Evolutionary conservation across 2,329 filamentous ascomycete genomes (phyloP), one percentile per base, ranked within the genome.

Genomic region (Furcasterigmium furcatum): DNA sequence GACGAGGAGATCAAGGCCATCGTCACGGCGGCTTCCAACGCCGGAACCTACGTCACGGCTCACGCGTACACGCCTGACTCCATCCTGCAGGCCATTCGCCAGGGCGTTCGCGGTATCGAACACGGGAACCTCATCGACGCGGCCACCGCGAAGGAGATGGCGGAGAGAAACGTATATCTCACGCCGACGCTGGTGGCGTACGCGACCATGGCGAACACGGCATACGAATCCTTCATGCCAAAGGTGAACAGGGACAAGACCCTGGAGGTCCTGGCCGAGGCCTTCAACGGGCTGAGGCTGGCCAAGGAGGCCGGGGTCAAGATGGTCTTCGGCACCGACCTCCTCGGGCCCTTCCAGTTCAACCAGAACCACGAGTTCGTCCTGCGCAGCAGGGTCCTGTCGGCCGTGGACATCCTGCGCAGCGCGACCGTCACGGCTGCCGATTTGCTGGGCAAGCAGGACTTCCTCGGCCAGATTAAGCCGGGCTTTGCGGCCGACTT

Each of bases 111-210:
- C n/a, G n/a, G n/a, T n/a, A n/a, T n/a, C n/a, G n/a, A n/a, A n/a
- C n/a, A n/a, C n/a, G n/a, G n/a, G n/a, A n/a, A n/a, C n/a, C n/a
- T n/a, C n/a, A n/a, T n/a, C n/a, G n/a, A n/a, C n/a, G n/a, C n/a
- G n/a, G n/a, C n/a, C n/a, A n/a, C n/a, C n/a, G n/a, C n/a, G n/a
- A n/a, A n/a, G n/a, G n/a, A n/a, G n/a, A n/a, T 81, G 74, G 75
- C 71, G 0, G 63, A 70, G 48, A 70, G 65, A 38, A 65, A 62
- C 1, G 65, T 71, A 3, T 79, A 68, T 55, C 55, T 82, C 9
- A 81, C 76, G 1, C 77, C 78, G 1, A 81, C 77, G 1, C 62
- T 80, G 27, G 65, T 77, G 21, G 71, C 76, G 1, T 80, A 80
- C 56, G 57, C 71, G 16, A 66, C 68, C 21, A 74, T 78, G 70